Conservation (phyloP, 305 asterid species). For the Ajuga reptans region DNA sequence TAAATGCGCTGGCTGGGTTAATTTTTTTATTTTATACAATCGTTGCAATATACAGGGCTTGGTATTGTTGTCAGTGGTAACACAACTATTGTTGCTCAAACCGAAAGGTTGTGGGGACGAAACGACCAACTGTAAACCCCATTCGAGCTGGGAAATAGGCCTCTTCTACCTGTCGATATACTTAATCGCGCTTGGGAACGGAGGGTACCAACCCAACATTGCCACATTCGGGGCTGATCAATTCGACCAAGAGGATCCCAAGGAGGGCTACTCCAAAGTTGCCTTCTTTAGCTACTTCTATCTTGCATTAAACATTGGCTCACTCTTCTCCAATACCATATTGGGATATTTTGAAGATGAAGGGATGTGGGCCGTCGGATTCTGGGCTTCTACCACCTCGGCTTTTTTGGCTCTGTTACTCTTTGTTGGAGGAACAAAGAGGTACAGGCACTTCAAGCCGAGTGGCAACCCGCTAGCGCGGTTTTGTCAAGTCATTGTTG, state of each 20-base stretch:
- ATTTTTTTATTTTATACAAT: not conserved
- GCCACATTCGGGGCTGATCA: constrained; percentile 60
- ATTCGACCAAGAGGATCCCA: constrained; percentile 37
- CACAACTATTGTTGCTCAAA: constrained; percentile 40
- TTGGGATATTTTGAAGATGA: constrained; percentile 45
- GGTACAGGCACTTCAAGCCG: constrained; percentile 48
- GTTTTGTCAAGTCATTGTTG: constrained; percentile 40
- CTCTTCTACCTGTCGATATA: constrained; percentile 45
- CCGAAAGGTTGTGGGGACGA: constrained; percentile 45
- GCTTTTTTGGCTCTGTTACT: constrained; percentile 37
- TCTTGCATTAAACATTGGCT: constrained; percentile 44
- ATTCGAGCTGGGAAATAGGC: constrained; percentile 36
- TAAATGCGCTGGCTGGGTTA: no score
- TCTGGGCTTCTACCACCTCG: constrained; percentile 49
- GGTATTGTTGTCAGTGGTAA: constrained; percentile 32
- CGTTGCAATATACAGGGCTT: constrained; percentile 26
- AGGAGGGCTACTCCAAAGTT: constrained; percentile 40
- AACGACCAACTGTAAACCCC: constrained; percentile 23
- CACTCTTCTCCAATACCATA: constrained; percentile 50
- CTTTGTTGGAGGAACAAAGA: constrained; percentile 38
- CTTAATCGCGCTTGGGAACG: constrained; percentile 49
- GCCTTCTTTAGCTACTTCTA: constrained; percentile 54
- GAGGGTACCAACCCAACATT: constrained; percentile 54
- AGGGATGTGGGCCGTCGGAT: constrained; percentile 48
- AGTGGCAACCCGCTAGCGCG: constrained; percentile 45